phyloP scores from a whole-genome alignment of 2,329 filamentous ascomycete genomes.

The Pseudogymnoascus sp. region DNA sequence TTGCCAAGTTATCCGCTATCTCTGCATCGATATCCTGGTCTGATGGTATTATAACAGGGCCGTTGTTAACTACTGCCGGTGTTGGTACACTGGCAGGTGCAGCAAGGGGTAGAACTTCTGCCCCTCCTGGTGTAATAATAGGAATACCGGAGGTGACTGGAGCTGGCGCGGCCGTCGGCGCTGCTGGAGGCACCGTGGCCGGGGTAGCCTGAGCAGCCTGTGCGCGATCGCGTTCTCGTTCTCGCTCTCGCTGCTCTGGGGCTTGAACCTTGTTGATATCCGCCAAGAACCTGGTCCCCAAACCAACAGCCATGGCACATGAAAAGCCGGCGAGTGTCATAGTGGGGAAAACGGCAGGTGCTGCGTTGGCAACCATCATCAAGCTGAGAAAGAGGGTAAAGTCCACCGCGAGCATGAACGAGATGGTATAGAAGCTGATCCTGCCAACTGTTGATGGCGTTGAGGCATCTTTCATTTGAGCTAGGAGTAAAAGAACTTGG shows the following conservation, averaged over 20 bases:
- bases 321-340: constrained; percentile 47
- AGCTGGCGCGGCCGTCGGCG: background rate
- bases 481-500: constrained; percentile 55
- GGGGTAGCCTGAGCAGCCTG: constrained; percentile 22
- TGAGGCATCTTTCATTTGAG: constrained; percentile 58
- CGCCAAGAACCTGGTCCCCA: constrained; percentile 50
- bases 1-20: constrained; percentile 37
- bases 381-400: constrained; percentile 45
- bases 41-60: constrained; percentile 52
- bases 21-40: constrained; percentile 58
- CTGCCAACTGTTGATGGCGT: constrained; percentile 61
- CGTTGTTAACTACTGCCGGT: constrained; percentile 18
- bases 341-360: constrained; percentile 49
- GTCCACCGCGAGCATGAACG: constrained; percentile 56
- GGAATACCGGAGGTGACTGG: constrained; percentile 19
- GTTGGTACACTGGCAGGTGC: constrained; percentile 4
- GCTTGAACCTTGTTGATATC: constrained; percentile 57
- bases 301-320: constrained; percentile 48
- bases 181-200: constrained; percentile 20
- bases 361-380: constrained; percentile 48
- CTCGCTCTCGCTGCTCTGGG: constrained; percentile 40
- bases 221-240: constrained; percentile 15
- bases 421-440: constrained; percentile 56
- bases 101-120: constrained; percentile 16
- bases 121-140: constrained; percentile 23